Conservation (phyloP, 2,329 filamentous ascomycete genomes). For the Lomentospora prolificans region DNA sequence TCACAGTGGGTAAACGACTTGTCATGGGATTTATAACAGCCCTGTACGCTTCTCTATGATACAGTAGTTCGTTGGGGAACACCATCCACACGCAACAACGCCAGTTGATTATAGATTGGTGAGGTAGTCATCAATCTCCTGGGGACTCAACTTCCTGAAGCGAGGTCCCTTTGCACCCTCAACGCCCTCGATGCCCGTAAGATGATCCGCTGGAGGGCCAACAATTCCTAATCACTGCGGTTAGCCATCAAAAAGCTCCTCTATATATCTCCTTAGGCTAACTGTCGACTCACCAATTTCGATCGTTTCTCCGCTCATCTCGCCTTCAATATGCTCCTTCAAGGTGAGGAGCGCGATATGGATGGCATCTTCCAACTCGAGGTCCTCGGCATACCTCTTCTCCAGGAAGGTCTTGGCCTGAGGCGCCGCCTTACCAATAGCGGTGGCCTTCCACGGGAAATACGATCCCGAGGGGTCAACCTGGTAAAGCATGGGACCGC, state of each 20-base stretch:
- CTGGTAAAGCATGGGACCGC: conserved; percentile 94
- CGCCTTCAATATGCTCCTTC: conserved; percentile 98
- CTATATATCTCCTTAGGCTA: too few species aligned
- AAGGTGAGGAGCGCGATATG: conserved; percentile 95
- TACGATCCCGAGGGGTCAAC: conserved; percentile 98
- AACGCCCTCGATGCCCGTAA: conserved; percentile 84
- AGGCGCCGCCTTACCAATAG: conserved; percentile 96
- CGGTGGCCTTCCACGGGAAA: conserved; percentile 98
- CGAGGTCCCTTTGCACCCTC: conserved; percentile 75
- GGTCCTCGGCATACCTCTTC: conserved; percentile 94
- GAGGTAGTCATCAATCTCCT: conserved; percentile 98
- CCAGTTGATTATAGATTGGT: conserved; percentile 71
- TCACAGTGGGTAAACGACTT: background rate
- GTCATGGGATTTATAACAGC: conserved; percentile 3
- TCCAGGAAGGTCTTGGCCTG: conserved; percentile 98
- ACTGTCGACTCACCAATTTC: conserved; percentile 74
- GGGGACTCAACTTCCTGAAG: conserved; percentile 89
- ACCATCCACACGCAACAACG: conserved; percentile 9
- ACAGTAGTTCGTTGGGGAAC: conserved; percentile 21
- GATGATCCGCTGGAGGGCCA: conserved; percentile 83
- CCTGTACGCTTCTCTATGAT: conserved; percentile 22
- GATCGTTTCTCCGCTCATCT: conserved; percentile 98
- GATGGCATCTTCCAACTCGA: conserved; percentile 96
- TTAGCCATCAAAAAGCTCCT: too few species aligned
- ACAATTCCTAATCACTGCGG: conserved; percentile 63